Conservation (phyloP, 2,329 filamentous ascomycete species). For the Proliferodiscus dingleyae region DNA sequence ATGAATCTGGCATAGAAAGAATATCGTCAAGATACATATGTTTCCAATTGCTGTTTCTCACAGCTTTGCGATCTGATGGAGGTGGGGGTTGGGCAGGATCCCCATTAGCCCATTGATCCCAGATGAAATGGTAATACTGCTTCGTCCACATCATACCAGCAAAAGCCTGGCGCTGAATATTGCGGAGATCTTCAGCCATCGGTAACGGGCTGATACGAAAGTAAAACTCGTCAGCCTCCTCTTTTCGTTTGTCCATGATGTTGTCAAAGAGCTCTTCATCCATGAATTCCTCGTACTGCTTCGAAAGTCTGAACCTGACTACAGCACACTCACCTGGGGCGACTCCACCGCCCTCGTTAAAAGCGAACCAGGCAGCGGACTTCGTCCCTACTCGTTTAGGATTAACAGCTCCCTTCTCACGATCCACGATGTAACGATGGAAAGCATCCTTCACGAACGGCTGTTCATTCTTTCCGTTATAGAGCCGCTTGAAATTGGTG, state of each 20-base stretch:
- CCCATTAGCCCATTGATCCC: constrained; percentile 96
- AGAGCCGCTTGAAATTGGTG: constrained; percentile 76
- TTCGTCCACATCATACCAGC: constrained; percentile 99
- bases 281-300: constrained; percentile 68
- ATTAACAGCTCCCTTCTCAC: constrained; percentile 76
- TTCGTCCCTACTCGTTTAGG: constrained; percentile 79
- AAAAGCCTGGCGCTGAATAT: constrained; percentile 91
- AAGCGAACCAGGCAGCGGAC: constrained; percentile 84
- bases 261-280: constrained; percentile 93
- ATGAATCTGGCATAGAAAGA: constrained; percentile 95
- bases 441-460: constrained; percentile 94
- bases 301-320: constrained; percentile 84
- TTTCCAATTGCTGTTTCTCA: constrained; percentile 88
- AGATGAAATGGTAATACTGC: constrained; percentile 93
- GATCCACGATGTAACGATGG: constrained; percentile 79
- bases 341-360: constrained; percentile 85
- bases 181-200: constrained; percentile 88
- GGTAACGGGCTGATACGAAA: constrained; percentile 87
- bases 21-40: constrained; percentile 95
- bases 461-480: constrained; percentile 71
- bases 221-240: constrained; percentile 97
- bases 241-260: constrained; percentile 75
- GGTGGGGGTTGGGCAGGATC: constrained; percentile 86
- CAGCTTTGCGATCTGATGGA: constrained; percentile 69
- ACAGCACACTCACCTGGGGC: constrained; percentile 89